A percentile compares a stretch with the other conserved stretches of the same genome.
Evolutionary conservation across 805 yeast species (phyloP).

Genomic region (Wickerhamiella australiensis): DNA sequence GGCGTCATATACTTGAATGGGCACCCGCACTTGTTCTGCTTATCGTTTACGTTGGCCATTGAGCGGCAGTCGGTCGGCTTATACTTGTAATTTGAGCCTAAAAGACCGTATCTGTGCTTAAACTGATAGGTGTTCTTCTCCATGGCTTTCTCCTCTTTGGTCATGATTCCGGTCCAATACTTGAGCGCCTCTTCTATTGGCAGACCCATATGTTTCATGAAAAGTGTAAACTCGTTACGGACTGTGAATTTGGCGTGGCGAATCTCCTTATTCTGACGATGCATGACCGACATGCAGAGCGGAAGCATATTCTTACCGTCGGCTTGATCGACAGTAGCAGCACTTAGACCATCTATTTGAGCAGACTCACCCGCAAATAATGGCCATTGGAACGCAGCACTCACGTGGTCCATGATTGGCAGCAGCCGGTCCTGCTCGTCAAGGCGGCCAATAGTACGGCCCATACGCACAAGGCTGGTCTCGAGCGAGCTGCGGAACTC

Average conservation of each 20-base stretch:
- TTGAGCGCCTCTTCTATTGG: slow-evolving; percentile 74
- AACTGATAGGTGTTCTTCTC: slow-evolving; percentile 82
- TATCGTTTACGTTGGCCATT: slow-evolving; percentile 54
- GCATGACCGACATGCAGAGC: slow-evolving; percentile 60
- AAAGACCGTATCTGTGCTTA: slow-evolving; percentile 82
- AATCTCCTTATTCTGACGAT: slow-evolving; percentile 43
- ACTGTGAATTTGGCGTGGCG: slow-evolving; percentile 74
- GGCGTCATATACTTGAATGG: slow-evolving; percentile 68
- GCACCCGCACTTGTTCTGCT: slow-evolving; percentile 76
- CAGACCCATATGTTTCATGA: slow-evolving; percentile 82
- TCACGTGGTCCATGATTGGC: slow-evolving; percentile 70
- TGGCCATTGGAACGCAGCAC: slow-evolving; percentile 44
- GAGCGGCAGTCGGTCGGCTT: slow-evolving; percentile 76
- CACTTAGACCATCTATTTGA: slow-evolving; percentile 39
- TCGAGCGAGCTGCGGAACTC: slow-evolving; percentile 51
- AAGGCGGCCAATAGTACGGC: slow-evolving; percentile 65
- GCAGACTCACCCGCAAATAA: slow-evolving; percentile 16
- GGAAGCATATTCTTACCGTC: slow-evolving; percentile 61
- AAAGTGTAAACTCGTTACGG: slow-evolving; percentile 73
- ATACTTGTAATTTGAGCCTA: slow-evolving; percentile 78
- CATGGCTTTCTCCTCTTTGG: slow-evolving; percentile 47
- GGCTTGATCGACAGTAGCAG: slow-evolving; percentile 44
- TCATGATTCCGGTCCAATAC: slow-evolving; percentile 72
- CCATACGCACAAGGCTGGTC: slow-evolving; percentile 48
- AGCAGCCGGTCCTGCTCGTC: slow-evolving; percentile 86